Percentiles rank a stretch among this genome's conserved stretches.
These are phyloP conservation scores for Calonectria ilicicola DNA, from an alignment of 2,329 filamentous ascomycete genomes.

Conservation along the genomic window DNA sequence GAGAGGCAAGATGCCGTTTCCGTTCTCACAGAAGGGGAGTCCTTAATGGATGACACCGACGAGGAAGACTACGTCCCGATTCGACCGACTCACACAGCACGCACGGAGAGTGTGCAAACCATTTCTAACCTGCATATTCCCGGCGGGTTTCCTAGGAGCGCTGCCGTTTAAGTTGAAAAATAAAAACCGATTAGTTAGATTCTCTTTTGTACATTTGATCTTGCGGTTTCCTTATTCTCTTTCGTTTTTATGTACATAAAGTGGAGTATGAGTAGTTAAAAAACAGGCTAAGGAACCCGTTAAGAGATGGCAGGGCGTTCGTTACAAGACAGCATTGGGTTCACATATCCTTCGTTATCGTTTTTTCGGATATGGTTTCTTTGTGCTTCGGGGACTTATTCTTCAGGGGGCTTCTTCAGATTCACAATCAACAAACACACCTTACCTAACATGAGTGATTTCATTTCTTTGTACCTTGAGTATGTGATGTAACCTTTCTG, in stretches of 20 bases:
- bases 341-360: constrained; percentile 37
- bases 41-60: constrained; percentile 35
- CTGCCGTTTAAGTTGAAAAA: constrained; percentile 58
- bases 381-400: background rate
- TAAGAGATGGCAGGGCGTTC: constrained; percentile 35
- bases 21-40: constrained; percentile 36
- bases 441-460: background rate
- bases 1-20: constrained; percentile 27
- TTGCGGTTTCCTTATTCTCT: constrained; percentile 9
- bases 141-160: constrained; percentile 69
- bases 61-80: constrained; percentile 39
- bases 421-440: background rate
- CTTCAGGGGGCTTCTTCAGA: background rate
- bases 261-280: constrained; percentile 15
- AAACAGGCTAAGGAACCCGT: constrained; percentile 18
- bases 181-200: constrained; percentile 38
- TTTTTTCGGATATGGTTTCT: constrained; percentile 12
- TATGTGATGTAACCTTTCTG: too few relatives aligned
- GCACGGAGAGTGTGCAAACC: constrained; percentile 61
- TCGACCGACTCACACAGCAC: constrained; percentile 43
- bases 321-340: constrained; percentile 25
- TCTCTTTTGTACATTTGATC: constrained; percentile 27
- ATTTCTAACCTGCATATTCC: constrained; percentile 78
- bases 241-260: constrained; percentile 19
- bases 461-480: too few relatives aligned